These are phyloP conservation scores for Ceriops zippeliana DNA, from an alignment of 345 rosid genomes.

Conservation along the genomic window DNA sequence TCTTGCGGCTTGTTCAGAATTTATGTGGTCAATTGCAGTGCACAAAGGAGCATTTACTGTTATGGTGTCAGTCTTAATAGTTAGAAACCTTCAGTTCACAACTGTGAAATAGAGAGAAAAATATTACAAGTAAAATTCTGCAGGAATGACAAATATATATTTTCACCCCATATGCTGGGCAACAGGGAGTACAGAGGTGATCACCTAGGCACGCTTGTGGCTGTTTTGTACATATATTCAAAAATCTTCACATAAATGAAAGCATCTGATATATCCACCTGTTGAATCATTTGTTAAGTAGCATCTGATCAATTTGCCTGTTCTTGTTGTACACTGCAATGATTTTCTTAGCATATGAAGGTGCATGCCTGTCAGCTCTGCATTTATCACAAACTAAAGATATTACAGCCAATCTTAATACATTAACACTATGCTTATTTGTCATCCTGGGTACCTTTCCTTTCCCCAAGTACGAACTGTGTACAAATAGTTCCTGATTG, in stretches of 20 bases:
- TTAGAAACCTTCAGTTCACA: too few species aligned
- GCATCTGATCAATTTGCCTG: conserved; percentile 70
- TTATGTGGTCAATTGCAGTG: too few species aligned
- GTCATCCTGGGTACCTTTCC: conserved; percentile 47
- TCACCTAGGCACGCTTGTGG: neutral
- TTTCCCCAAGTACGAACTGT: conserved; percentile 80
- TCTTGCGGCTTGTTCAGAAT: too few species aligned
- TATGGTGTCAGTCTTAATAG: too few species aligned
- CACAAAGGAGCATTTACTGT: too few species aligned
- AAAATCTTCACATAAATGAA: conserved; percentile 15
- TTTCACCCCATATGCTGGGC: neutral
- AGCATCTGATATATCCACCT: neutral
- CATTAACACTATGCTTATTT: neutral
- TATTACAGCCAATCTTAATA: conserved; percentile 9
- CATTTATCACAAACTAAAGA: conserved; percentile 14
- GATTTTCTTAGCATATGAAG: conserved; percentile 77
- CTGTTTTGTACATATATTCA: neutral
- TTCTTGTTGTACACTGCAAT: conserved; percentile 74
- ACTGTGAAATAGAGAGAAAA: too few species aligned
- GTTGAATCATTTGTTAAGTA: conserved; percentile 41
- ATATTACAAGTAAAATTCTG: too few species aligned
- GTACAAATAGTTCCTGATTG: conserved; percentile 83
- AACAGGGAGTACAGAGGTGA: neutral
- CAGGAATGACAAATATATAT: neutral
- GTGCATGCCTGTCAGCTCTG: conserved; percentile 77